Evolutionary conservation across 2,329 filamentous ascomycete species (phyloP).

Genomic region (Aspergillus fischeri): DNA sequence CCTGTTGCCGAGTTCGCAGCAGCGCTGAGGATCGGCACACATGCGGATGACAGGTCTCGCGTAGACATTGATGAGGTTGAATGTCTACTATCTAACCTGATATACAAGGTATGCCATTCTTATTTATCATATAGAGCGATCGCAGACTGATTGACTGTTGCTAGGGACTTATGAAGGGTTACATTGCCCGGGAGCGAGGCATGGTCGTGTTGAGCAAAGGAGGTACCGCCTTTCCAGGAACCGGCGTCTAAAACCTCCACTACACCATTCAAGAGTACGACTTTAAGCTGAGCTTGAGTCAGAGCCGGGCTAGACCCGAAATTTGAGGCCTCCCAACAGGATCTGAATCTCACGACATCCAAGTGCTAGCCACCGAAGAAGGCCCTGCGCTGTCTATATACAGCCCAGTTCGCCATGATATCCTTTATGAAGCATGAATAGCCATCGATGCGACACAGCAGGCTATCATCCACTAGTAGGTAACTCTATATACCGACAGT

Average conservation of each 20-base stretch:
- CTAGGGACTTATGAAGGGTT: slow-evolving; percentile 95
- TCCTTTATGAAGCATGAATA: neutral
- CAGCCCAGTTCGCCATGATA: neutral
- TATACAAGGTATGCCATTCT: slow-evolving; percentile 76
- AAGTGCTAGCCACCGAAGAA: neutral
- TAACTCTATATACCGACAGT: neutral
- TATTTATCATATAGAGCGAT: neutral
- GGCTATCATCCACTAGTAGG: too few species aligned
- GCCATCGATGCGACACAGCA: neutral
- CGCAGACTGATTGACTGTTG: slow-evolving; percentile 13
- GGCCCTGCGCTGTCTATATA: neutral
- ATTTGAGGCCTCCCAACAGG: neutral
- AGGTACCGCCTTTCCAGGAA: slow-evolving; percentile 82
- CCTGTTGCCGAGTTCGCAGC: slow-evolving; percentile 80
- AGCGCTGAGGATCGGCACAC: slow-evolving; percentile 70
- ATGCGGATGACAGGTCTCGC: slow-evolving; percentile 47
- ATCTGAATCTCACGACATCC: neutral
- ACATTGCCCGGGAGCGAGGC: slow-evolving; percentile 85
- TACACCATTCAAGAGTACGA: neutral
- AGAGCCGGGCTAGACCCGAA: neutral
- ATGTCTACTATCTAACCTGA: slow-evolving; percentile 90
- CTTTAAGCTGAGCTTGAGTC: neutral
- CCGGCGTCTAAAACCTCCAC: slow-evolving; percentile 57
- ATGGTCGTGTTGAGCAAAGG: slow-evolving; percentile 91
- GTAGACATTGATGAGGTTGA: slow-evolving; percentile 92